Evolutionary conservation across 1,284 basidiomycete species (phyloP), one percentile per base, ranked within the genome.

Genomic region (Cryptococcus jaspeensis): DNA sequence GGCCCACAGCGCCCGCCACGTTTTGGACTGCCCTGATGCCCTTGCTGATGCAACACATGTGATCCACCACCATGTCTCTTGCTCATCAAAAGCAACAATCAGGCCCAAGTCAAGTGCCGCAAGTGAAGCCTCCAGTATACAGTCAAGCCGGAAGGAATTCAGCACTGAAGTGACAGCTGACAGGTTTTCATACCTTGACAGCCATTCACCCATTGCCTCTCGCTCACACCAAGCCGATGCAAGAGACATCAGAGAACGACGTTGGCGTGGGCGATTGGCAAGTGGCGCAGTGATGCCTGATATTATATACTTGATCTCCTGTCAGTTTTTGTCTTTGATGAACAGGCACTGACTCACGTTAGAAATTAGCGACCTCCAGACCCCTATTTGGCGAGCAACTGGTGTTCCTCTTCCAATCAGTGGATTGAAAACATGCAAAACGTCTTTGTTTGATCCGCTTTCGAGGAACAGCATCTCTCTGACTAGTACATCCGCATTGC

Each of bases 21-120:
- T 58, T 3, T 52, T 47, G 2, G 50, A 6, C 4, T 39, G 50
- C 12, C 39, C 39, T 6, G 15, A 16, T 11, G 52, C 7, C 28
- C 65, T 43, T 16, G 47, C 38, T 3, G 47, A 23, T 6, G 64
- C 49, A 8, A 71, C 44, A 13, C 48, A 36, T 3, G 55, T 6
- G 9, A 72, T 59, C 69, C 69, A 73, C 71, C 73, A 75, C 73
- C 73, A 74, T 9, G 60, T 45, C 15, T 59, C 56, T 18, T 55
- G 44, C 32, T 64, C 63, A 50, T 75, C 72, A 18, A 48, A 41
- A 3, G 28, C 39, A 1, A 50, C 48, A 18, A 70, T 56, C 2
- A 75, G 59, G 3, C 62, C 61, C 11, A 66, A 43, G 4, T 66
- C 65, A 6, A 58, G 61, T 0, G 65, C 66, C 0, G 65, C 56